These are phyloP conservation scores for Penicillium sp. DNA, from an alignment of 2,329 filamentous ascomycete genomes.

Conservation along the genomic window DNA sequence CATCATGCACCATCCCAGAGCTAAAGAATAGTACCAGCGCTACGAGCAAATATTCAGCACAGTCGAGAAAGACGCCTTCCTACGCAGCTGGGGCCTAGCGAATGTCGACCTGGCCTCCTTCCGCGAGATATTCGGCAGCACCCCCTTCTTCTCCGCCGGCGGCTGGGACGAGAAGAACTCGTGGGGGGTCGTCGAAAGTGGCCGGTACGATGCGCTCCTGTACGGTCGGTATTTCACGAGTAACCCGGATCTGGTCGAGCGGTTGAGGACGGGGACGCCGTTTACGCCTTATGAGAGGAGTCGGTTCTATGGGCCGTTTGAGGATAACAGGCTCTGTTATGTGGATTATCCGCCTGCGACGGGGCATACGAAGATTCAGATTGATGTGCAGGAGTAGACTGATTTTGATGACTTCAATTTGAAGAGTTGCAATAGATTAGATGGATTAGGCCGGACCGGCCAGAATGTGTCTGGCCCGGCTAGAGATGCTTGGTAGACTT, in stretches of 20 bases:
- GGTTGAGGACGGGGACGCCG: slow-evolving; percentile 47
- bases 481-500: too few species aligned
- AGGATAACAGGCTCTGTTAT: slow-evolving; percentile 38
- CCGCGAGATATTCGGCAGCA: slow-evolving; percentile 56
- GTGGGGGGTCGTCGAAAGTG: slow-evolving; percentile 55
- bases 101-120: slow-evolving; percentile 54
- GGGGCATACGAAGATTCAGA: not conserved
- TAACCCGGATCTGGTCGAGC: slow-evolving; percentile 55
- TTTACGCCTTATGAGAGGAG: slow-evolving; percentile 51
- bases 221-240: slow-evolving; percentile 56
- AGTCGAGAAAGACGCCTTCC: slow-evolving; percentile 55
- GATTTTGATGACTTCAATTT: not conserved
- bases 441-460: too few species aligned
- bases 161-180: slow-evolving; percentile 59
- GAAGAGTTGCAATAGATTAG: not conserved
- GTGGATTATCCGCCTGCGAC: slow-evolving; percentile 33
- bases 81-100: slow-evolving; percentile 54
- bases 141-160: slow-evolving; percentile 62
- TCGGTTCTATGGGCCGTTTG: slow-evolving; percentile 51
- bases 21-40: slow-evolving; percentile 31
- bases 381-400: not conserved
- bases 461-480: too few species aligned
- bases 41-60: slow-evolving; percentile 59
- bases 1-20: not conserved
- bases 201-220: slow-evolving; percentile 53